Percentiles rank a stretch among this genome's conserved stretches.
Evolutionary conservation across 148 eudicot species (phyloP).

Genomic region (Amaranthus cruentus): DNA sequence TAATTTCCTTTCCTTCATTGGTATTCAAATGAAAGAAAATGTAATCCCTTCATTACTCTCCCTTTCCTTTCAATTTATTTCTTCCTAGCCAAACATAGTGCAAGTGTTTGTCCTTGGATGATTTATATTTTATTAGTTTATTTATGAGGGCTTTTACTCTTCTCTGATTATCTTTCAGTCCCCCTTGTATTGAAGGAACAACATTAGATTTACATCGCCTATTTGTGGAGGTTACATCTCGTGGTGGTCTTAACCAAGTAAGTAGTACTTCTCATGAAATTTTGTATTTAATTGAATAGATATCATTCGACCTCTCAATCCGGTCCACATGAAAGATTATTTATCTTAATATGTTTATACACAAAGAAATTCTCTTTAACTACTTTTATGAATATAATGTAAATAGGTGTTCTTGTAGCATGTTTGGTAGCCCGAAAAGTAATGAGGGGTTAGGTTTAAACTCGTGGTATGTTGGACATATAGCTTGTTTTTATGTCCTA

Average conservation of each 20-base stretch:
- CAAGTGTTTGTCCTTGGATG: background rate
- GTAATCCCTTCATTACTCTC: no score
- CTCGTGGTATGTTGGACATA: background rate
- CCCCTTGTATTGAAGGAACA: conserved; percentile 58
- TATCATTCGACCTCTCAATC: background rate
- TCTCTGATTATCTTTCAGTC: conserved; percentile 26
- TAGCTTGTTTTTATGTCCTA: background rate
- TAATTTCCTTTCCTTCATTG: no score
- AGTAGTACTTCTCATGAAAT: background rate
- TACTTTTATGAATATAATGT: background rate
- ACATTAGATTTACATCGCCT: conserved; percentile 60
- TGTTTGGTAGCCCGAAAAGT: background rate
- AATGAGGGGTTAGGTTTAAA: background rate
- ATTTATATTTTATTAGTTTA: background rate
- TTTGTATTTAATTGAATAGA: background rate
- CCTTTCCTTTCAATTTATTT: no score
- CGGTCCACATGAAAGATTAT: background rate
- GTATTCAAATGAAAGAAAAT: no score
- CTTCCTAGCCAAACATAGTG: no score
- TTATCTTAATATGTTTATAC: background rate
- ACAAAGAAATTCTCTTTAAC: background rate
- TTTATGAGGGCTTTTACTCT: background rate
- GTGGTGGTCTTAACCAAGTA: conserved; percentile 90
- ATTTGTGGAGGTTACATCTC: conserved; percentile 75
- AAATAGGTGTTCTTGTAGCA: background rate